Evolutionary conservation across 1,284 basidiomycete genomes (phyloP).

Genomic region (Ceratobasidium theobromae): DNA sequence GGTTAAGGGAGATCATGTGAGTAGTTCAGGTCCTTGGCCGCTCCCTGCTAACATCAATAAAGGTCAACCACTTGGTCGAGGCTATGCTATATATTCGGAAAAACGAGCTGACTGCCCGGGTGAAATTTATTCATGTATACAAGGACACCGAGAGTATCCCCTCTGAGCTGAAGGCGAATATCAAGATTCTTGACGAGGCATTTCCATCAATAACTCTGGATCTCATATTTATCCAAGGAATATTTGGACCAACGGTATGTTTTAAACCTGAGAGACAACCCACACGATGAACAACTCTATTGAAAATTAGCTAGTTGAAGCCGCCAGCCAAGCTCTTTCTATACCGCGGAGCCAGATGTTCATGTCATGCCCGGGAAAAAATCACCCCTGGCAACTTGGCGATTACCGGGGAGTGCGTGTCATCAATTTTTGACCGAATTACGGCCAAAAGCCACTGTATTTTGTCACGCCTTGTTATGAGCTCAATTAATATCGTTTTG

Average conservation of each 20-base stretch:
- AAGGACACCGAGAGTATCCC: slow-evolving; percentile 52
- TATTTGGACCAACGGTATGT: slow-evolving; percentile 33
- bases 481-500: too few species aligned
- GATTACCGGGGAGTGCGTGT: slow-evolving; percentile 37
- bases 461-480: too few species aligned
- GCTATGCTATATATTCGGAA: slow-evolving; percentile 63
- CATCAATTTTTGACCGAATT: slow-evolving; percentile 30
- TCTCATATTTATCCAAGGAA: slow-evolving; percentile 36
- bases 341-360: slow-evolving; percentile 36
- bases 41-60: background rate
- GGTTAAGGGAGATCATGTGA: slow-evolving; percentile 63
- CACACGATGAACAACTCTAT: background rate
- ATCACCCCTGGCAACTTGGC: slow-evolving; percentile 33
- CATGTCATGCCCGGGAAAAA: slow-evolving; percentile 35
- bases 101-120: slow-evolving; percentile 66
- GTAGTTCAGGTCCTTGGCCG: slow-evolving; percentile 33
- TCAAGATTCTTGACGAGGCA: slow-evolving; percentile 38
- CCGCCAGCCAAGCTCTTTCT: slow-evolving; percentile 35
- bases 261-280: background rate
- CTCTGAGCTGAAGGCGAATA: slow-evolving; percentile 43
- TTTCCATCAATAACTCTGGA: slow-evolving; percentile 36
- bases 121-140: slow-evolving; percentile 68
- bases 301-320: slow-evolving; percentile 35
- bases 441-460: too few species aligned
- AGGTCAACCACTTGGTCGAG: slow-evolving; percentile 64